Base-by-base conservation (phyloP, 2,329 filamentous ascomycete species). In the Exserohilum rostratum region DNA sequence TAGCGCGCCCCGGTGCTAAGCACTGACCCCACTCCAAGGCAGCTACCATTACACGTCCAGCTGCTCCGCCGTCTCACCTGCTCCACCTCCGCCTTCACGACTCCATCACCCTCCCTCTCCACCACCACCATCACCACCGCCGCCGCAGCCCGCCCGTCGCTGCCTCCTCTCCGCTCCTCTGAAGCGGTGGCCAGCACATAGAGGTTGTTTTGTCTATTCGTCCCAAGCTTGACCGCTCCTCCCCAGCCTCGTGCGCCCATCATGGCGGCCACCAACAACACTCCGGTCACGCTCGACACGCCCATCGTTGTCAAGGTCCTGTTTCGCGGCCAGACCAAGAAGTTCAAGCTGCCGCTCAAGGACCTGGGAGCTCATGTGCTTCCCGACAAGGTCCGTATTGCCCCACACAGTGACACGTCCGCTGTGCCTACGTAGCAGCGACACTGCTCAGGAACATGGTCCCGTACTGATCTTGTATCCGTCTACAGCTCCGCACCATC, bases 331-430 rank as follows among this genome's bases (percentile, higher is more conserved):
- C 80, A 79, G 69, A 89, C 87, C 69, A 87, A 90, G 70, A 90
- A 92, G 67, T 90, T 96, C 80, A 97, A 96, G 84, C 84, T 98
- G 62, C 89, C 91, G 51, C 84, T 98, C 71, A 87, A 88, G 73
- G 93, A 98, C 65, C 87, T 98, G 52, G 86, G 86, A 60, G 86
- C 89, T 45, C 81, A 80, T 61, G 83, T 86, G 42, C 85, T 99
- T 34, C 91, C 93, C 67, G 82, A 86, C 69, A 96, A 93, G 86
- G 95, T 98, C 85, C 74, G 89, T 84, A 64, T 18, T 25, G 39
- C 46, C 40, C 48, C 34, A 20, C 29, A 6, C 25, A 42, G 13
- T 33, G 13, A 13, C 15, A 15, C 11, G n/a, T 44, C 38, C 29
- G 30, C 37, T 22, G 29, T 11, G 37, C 18, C 45, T 37, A 15